These are phyloP conservation scores for Aspergillus pseudoviridinutans DNA, from an alignment of 2,329 filamentous ascomycete species.

Conservation along the genomic window DNA sequence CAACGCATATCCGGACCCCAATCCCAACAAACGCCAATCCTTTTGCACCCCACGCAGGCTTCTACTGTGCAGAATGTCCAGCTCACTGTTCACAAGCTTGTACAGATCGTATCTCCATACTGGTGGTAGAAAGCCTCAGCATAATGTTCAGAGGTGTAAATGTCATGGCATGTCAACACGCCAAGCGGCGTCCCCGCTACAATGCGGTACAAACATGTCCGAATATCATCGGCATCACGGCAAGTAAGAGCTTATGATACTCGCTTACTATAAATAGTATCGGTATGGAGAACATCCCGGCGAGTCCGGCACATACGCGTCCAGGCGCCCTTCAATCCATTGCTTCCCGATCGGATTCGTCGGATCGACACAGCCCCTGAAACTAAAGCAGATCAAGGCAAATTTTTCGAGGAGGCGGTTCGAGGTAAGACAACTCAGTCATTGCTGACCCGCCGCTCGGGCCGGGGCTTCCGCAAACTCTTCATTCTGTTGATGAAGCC, in stretches of 20 bases:
- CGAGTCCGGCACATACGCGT: neutral
- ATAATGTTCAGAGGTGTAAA: neutral
- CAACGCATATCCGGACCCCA: neutral
- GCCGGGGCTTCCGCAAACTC: conserved; percentile 61
- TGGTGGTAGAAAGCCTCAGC: neutral
- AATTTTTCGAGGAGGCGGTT: neutral
- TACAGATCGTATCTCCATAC: neutral
- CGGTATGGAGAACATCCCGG: neutral
- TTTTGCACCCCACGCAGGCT: neutral
- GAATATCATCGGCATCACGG: neutral
- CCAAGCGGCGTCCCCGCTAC: neutral
- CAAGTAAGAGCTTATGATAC: neutral
- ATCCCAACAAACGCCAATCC: neutral
- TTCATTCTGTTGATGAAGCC: conserved; percentile 77
- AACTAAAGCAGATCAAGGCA: neutral
- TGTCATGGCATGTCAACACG: neutral
- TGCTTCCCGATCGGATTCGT: neutral
- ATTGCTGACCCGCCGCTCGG: conserved; percentile 36
- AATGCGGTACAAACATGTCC: neutral
- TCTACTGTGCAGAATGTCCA: neutral
- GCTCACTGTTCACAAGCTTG: neutral
- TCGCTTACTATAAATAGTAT: neutral
- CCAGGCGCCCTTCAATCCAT: conserved; percentile 3
- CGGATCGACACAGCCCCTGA: neutral
- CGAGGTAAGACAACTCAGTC: conserved; percentile 14